Conservation (phyloP, 306 rosid genomes). For the Mucuna pruriens region DNA sequence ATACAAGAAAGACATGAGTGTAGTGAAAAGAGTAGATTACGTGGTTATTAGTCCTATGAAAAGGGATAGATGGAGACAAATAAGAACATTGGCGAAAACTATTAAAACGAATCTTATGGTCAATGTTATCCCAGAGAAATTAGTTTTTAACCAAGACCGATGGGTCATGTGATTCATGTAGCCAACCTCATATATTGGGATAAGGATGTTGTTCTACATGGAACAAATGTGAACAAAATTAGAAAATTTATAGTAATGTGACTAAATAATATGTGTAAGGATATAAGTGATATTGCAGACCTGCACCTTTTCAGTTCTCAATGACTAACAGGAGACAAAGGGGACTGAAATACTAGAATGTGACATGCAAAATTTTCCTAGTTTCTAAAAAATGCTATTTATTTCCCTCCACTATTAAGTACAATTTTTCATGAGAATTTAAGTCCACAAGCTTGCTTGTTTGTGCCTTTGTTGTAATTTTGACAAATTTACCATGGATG, state of each 20-base stretch:
- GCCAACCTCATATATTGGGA: too few species aligned
- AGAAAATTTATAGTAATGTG: too few species aligned
- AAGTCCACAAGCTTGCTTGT: not conserved
- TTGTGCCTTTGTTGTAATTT: not conserved
- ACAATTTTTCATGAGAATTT: not conserved
- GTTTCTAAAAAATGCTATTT: not conserved
- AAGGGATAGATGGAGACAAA: not conserved
- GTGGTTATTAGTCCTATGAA: not conserved
- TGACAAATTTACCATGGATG: conserved; percentile 3
- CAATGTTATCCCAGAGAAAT: not conserved
- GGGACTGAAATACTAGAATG: not conserved
- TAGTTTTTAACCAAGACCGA: not conserved
- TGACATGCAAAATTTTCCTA: too few species aligned
- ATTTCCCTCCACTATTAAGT: not conserved
- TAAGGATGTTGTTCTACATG: too few species aligned
- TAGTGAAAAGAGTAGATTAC: not conserved
- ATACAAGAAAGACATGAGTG: not conserved
- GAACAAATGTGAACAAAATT: too few species aligned
- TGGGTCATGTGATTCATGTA: too few species aligned
- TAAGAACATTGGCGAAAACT: not conserved
- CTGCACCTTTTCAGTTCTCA: too few species aligned
- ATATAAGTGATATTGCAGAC: too few species aligned
- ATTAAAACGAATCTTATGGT: not conserved
- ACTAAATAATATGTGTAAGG: too few species aligned
- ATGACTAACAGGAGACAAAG: not conserved